These are phyloP conservation scores for Tetradesmus lagerheimii DNA, from an alignment of 139 green algal genomes.

Conservation along the genomic window DNA sequence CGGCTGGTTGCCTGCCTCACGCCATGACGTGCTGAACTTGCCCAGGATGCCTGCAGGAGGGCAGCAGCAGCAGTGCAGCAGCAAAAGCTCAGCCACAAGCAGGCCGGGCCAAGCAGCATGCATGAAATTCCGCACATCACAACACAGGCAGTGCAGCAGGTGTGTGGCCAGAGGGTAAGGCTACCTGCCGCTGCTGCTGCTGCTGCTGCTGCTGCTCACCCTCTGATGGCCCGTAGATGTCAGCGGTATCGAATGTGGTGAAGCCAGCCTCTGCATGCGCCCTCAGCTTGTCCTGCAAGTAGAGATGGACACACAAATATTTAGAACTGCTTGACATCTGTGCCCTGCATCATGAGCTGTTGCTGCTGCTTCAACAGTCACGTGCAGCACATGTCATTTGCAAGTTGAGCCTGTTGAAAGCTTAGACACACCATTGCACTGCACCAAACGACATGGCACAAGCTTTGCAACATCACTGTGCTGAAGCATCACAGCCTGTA, in stretches of 20 bases:
- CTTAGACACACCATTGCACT: too few species aligned
- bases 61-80: background rate
- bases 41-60: slow-evolving; percentile 58
- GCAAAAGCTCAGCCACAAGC: background rate
- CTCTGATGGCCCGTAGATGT: slow-evolving; percentile 81
- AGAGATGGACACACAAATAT: background rate
- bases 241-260: slow-evolving; percentile 81
- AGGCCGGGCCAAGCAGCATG: background rate
- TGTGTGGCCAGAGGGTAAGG: background rate
- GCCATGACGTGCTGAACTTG: slow-evolving; percentile 42
- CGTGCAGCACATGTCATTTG: too few species aligned
- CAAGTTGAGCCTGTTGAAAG: too few species aligned
- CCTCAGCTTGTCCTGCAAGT: slow-evolving; percentile 68
- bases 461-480: too few species aligned
- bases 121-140: background rate
- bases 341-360: too few species aligned
- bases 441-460: too few species aligned
- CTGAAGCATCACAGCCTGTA: background rate
- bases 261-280: slow-evolving; percentile 71
- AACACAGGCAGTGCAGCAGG: background rate
- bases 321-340: background rate
- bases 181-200: too few species aligned
- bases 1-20: slow-evolving; percentile 33
- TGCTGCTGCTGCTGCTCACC: background rate
- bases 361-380: too few species aligned